Evolutionary conservation across 495 filamentous ascomycete species (phyloP).

Genomic region (Xylaria palmicola): DNA sequence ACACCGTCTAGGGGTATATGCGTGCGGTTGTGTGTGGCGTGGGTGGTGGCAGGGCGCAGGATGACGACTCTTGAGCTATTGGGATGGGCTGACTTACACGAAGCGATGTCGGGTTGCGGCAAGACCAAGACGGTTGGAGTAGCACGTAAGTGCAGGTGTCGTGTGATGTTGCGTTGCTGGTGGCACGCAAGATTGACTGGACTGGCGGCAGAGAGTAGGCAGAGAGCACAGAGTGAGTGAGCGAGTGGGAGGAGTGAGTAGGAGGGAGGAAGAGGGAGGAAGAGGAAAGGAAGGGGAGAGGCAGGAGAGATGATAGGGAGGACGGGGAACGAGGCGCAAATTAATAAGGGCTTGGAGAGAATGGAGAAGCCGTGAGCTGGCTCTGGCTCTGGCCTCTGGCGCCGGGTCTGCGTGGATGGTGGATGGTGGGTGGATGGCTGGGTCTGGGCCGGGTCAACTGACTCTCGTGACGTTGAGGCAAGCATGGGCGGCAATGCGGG

Average conservation of each 20-base stretch:
- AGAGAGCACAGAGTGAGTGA: background rate
- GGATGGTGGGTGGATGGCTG: too few relatives aligned
- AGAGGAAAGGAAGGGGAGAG: background rate
- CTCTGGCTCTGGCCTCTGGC: conserved; percentile 1
- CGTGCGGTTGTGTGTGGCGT: background rate
- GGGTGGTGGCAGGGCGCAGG: background rate
- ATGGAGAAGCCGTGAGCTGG: background rate
- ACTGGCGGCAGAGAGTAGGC: background rate
- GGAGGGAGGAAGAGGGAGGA: background rate
- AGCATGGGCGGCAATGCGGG: conserved; percentile 5
- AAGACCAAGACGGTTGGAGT: background rate
- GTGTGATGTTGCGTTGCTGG: too few relatives aligned
- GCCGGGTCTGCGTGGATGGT: conserved; percentile 6
- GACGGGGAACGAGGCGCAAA: background rate
- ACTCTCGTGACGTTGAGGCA: conserved; percentile 14
- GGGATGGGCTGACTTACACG: conserved; percentile 3
- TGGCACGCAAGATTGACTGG: too few relatives aligned
- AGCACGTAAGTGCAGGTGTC: background rate
- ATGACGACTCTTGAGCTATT: background rate
- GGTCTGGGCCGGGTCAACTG: conserved; percentile 6
- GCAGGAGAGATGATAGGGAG: background rate
- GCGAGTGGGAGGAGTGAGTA: too few relatives aligned
- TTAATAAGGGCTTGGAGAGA: background rate
- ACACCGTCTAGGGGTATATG: too few relatives aligned
- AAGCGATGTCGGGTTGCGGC: background rate